Evolutionary conservation across 768 basidiomycete genomes (phyloP).

Genomic region (Trametes punicea): DNA sequence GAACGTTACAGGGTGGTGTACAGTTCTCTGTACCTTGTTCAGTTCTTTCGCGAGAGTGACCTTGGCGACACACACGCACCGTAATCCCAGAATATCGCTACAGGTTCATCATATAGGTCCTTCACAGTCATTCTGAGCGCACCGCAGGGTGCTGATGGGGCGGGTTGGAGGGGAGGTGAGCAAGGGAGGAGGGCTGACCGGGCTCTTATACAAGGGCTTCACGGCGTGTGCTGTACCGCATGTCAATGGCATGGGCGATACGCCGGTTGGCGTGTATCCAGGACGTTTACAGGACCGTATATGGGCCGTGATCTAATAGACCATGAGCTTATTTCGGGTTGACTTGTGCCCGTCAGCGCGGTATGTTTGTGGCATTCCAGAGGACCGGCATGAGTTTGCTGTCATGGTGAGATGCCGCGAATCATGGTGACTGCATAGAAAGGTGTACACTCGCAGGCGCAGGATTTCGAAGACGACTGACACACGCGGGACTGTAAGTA

Average conservation of each 20-base stretch:
- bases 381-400: no score
- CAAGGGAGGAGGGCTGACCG: neutral
- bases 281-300: neutral
- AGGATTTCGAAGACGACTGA: no score
- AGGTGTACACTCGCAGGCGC: no score
- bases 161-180: neutral
- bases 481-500: no score
- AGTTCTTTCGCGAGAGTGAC: neutral
- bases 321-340: neutral
- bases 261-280: slow-evolving; percentile 6
- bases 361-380: no score
- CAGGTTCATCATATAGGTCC: slow-evolving; percentile 17
- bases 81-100: slow-evolving; percentile 45
- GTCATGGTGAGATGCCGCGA: no score
- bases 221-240: slow-evolving; percentile 7
- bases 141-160: no score
- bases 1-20: slow-evolving; percentile 32
- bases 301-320: neutral
- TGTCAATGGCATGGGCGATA: slow-evolving; percentile 15
- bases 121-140: neutral
- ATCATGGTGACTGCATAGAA: no score
- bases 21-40: slow-evolving; percentile 35
- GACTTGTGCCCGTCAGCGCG: neutral
- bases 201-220: neutral
- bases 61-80: slow-evolving; percentile 26